Evolutionary conservation across 2,329 filamentous ascomycete genomes (phyloP).

Genomic region (Spiromastix sp.): DNA sequence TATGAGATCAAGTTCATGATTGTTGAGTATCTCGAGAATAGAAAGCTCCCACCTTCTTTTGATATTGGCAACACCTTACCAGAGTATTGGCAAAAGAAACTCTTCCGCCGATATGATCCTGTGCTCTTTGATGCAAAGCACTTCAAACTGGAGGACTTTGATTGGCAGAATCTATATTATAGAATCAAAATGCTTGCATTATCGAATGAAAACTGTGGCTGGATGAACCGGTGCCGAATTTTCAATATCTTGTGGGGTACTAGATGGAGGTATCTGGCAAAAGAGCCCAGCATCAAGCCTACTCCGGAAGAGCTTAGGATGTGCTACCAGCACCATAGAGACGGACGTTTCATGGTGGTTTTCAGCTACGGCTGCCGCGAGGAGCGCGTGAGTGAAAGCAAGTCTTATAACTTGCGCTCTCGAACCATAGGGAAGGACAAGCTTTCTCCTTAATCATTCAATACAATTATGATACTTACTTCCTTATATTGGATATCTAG

Average conservation of each 20-base stretch:
- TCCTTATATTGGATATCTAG: too few species aligned
- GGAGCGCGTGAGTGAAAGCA: too few species aligned
- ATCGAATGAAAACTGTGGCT: neutral
- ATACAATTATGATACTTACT: too few species aligned
- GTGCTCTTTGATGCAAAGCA: neutral
- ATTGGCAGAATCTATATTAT: conserved; percentile 4
- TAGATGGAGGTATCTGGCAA: conserved; percentile 1
- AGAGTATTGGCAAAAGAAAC: conserved; percentile 3
- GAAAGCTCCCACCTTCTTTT: neutral
- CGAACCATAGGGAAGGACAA: too few species aligned
- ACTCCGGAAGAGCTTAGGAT: conserved; percentile 8
- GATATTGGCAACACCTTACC: conserved; percentile 1
- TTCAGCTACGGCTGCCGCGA: too few species aligned
- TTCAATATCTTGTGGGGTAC: conserved; percentile 1
- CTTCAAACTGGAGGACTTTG: neutral
- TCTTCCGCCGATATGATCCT: neutral
- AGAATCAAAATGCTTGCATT: neutral
- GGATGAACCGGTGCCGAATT: conserved; percentile 1
- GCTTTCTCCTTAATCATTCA: too few species aligned
- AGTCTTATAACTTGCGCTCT: too few species aligned
- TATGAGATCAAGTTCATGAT: conserved; percentile 2
- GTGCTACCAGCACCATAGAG: neutral
- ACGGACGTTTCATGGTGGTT: too few species aligned
- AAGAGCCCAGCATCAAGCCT: conserved; percentile 8
- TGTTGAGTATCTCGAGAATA: conserved; percentile 2